phyloP scores from a whole-genome alignment of 306 rosid species.

The Acacia acuminata region DNA sequence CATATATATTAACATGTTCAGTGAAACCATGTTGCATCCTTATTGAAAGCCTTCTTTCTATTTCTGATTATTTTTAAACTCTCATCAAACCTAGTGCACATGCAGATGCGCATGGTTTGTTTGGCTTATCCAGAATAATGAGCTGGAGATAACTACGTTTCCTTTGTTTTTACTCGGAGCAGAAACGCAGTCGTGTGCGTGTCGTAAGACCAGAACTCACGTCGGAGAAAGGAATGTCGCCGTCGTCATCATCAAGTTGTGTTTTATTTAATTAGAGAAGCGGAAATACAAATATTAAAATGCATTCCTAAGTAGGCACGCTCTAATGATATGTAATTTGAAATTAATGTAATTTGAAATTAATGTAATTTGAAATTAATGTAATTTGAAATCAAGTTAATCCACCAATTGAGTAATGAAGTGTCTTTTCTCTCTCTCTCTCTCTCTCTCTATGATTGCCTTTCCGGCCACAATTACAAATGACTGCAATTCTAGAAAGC shows the following conservation, averaged over 20 bases:
- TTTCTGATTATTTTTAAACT: not conserved
- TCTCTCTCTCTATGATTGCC: not conserved
- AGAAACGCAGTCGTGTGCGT: not conserved
- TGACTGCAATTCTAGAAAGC: not conserved
- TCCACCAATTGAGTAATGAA: not conserved
- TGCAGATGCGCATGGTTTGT: constrained; percentile 24
- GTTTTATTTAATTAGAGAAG: not conserved
- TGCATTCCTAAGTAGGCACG: not conserved
- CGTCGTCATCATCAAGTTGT: not conserved
- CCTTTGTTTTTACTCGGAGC: not conserved
- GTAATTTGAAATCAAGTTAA: not conserved
- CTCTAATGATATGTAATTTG: constrained; percentile 5
- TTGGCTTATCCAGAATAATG: constrained; percentile 41
- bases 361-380: not conserved
- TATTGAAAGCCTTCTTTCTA: not conserved
- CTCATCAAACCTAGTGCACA: constrained; percentile 12
- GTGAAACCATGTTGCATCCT: not conserved
- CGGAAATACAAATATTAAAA: not conserved
- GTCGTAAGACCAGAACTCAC: not conserved
- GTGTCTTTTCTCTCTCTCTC: not conserved
- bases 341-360: not conserved
- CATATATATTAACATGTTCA: not conserved
- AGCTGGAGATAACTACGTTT: constrained; percentile 25
- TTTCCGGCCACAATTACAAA: not conserved
- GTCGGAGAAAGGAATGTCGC: not conserved